Base-by-base conservation (phyloP, 2,329 filamentous ascomycete genomes). In the Ophiostoma sp. region DNA sequence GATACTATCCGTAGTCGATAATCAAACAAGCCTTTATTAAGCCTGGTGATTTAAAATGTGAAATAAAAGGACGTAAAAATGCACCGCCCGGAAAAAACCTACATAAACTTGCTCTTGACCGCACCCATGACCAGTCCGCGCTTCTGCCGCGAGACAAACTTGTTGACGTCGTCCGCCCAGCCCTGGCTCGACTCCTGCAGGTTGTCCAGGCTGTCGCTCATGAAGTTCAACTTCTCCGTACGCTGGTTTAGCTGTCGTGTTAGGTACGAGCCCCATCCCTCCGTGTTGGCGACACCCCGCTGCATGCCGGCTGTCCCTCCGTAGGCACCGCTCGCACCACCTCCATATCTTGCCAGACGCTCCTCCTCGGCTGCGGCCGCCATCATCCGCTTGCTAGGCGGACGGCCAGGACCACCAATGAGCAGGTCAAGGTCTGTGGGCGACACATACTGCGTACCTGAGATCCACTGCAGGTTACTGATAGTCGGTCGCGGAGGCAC, bases 401-500 rank as follows among this genome's bases (percentile, higher is more conserved):
- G 96, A 2, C 96, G 89, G 78, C 96, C 92, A 1, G 94, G 91
- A 0, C 95, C 95, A 69, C 95, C 94, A 74, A 99, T 96, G 1
- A 99, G 85, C 1, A 97, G 83, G 79, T 98, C 96, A 79, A 99
- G 90, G 78, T 99, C 96, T 1, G 91, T 87, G 0, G 93, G 92
- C 1, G 93, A 94, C 63, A 99, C 88, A 78, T 97, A 92, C 81
- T 98, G 95, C 0, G 95, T 98, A 3, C 96, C 96, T 0, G 94
- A 92, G 70, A 99, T 94, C 96, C 96, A 99, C 82, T 98, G 94
- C 50, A 99, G 83, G 78, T 97, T 97, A 25, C 93, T 97, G 74
- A 99, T 99, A 0, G 94, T 97, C 0, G 96, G 96, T 1, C 96
- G 90, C 15, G 93, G 87, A 1, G 95, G 95, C 28, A 92, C 87